Conservation (phyloP, 176 grass and related monocot genomes). For the Phoenix dactylifera region DNA sequence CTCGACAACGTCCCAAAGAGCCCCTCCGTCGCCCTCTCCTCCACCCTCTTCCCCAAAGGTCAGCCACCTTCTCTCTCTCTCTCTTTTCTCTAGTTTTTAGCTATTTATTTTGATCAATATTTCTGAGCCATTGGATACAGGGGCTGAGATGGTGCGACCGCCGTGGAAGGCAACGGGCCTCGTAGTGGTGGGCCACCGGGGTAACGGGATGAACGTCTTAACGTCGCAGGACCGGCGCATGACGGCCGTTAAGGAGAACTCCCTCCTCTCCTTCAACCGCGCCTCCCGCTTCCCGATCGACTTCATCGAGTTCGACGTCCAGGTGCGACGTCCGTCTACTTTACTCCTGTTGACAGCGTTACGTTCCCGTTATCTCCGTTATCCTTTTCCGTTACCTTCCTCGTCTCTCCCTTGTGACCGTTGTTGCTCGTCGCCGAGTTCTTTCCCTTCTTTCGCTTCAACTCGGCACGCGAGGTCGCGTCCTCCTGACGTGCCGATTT, state of each 20-base stretch:
- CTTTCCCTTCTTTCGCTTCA: no score
- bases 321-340: slow-evolving; percentile 4
- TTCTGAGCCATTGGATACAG: not conserved
- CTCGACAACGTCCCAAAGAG: slow-evolving; percentile 38
- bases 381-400: no score
- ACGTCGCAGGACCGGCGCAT: slow-evolving; percentile 19
- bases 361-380: not conserved
- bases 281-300: slow-evolving; percentile 29
- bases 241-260: slow-evolving; percentile 40
- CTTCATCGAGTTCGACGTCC: slow-evolving; percentile 69
- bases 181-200: slow-evolving; percentile 46
- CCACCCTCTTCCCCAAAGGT: slow-evolving; percentile 23
- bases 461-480: no score
- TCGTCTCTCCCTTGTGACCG: no score
- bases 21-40: slow-evolving; percentile 19
- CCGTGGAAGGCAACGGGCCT: slow-evolving; percentile 16
- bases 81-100: no score
- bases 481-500: no score
- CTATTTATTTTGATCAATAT: no score
- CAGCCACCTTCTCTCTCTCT: not conserved
- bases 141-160: not conserved
- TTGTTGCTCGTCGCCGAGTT: no score
- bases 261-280: slow-evolving; percentile 48
- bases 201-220: slow-evolving; percentile 58
- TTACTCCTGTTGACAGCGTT: not conserved